phyloP scores from a whole-genome alignment of 208 protist genomes.

The Acanthamoeba quina region DNA sequence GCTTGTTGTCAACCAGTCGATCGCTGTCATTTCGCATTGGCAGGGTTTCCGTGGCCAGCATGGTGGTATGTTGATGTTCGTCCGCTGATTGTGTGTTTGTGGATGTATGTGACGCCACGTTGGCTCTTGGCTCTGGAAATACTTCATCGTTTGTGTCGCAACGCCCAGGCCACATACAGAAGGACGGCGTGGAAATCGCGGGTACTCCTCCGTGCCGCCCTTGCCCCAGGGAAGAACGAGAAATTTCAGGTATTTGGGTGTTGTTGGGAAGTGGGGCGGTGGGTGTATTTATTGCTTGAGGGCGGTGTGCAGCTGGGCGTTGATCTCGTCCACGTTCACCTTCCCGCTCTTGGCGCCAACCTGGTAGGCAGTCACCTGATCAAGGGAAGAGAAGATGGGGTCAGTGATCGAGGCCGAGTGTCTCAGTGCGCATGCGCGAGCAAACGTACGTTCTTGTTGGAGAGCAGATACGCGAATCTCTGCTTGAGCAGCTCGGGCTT shows the following conservation, averaged over 20 bases:
- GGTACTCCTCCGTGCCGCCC: neutral
- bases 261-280: neutral
- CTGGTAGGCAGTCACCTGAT: slow-evolving; percentile 49
- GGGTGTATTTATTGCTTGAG: neutral
- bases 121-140: neutral
- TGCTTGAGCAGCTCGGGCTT: slow-evolving; percentile 69
- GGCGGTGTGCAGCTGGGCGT: slow-evolving; percentile 34
- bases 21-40: neutral
- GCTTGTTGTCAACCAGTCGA: neutral
- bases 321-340: slow-evolving; percentile 60
- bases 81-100: no score
- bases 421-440: neutral
- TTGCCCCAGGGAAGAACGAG: no score
- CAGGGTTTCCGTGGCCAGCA: neutral
- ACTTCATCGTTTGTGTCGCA: neutral
- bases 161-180: neutral
- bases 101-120: no score
- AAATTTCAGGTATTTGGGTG: no score
- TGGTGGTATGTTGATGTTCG: neutral
- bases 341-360: slow-evolving; percentile 24
- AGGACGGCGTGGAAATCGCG: neutral
- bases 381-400: neutral
- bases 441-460: slow-evolving; percentile 56
- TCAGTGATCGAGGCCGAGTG: neutral
- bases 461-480: slow-evolving; percentile 62